phyloP scores from a whole-genome alignment of 2,329 filamentous ascomycete species.

The Byssoonygena ceratinophila region DNA sequence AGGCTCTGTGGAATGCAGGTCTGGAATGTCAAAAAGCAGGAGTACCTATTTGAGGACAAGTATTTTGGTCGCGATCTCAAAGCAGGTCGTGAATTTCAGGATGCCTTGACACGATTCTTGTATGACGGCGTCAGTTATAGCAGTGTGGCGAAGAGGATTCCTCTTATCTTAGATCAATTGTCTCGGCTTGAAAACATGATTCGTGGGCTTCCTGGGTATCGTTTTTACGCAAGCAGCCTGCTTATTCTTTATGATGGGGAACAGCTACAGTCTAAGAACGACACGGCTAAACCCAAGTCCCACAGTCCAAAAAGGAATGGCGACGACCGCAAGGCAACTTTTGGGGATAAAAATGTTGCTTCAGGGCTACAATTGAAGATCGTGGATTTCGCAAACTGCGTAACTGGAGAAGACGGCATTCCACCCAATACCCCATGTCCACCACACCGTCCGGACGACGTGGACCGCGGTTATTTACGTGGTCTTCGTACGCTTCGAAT shows the following conservation, averaged over 20 bases:
- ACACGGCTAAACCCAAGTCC: slow-evolving; percentile 16
- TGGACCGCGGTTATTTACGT: slow-evolving; percentile 81
- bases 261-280: slow-evolving; percentile 21
- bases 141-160: slow-evolving; percentile 77
- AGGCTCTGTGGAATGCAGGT: slow-evolving; percentile 92
- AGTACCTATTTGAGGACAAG: slow-evolving; percentile 94
- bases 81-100: slow-evolving; percentile 78
- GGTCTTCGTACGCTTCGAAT: slow-evolving; percentile 66
- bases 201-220: slow-evolving; percentile 65
- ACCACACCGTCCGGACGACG: slow-evolving; percentile 64
- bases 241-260: slow-evolving; percentile 95
- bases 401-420: slow-evolving; percentile 67
- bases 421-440: slow-evolving; percentile 57
- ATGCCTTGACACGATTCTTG: slow-evolving; percentile 76
- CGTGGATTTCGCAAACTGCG: slow-evolving; percentile 95
- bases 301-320: slow-evolving; percentile 20
- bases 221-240: slow-evolving; percentile 89
- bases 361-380: slow-evolving; percentile 69
- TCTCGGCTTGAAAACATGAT: slow-evolving; percentile 75
- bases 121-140: slow-evolving; percentile 76
- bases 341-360: slow-evolving; percentile 31
- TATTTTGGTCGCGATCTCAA: slow-evolving; percentile 87
- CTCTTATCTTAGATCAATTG: slow-evolving; percentile 74
- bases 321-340: slow-evolving; percentile 17
- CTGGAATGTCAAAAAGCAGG: slow-evolving; percentile 75